phyloP scores from a whole-genome alignment of 2,329 filamentous ascomycete genomes.

The Fusarium buharicum region DNA sequence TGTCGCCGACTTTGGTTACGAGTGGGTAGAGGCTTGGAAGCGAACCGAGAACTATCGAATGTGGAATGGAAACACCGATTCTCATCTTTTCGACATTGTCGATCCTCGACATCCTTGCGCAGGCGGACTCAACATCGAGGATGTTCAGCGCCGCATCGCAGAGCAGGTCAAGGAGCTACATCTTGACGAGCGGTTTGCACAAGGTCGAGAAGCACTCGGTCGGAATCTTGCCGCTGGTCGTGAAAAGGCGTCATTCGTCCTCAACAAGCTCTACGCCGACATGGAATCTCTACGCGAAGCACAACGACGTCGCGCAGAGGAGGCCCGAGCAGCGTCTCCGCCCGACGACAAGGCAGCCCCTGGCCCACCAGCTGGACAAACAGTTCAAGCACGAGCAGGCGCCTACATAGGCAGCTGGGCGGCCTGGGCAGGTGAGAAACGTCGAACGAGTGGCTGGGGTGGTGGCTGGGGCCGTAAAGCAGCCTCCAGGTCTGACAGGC shows the following conservation, averaged over 20 bases:
- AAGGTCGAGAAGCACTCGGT: slow-evolving; percentile 85
- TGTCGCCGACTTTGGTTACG: slow-evolving; percentile 80
- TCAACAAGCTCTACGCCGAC: slow-evolving; percentile 90
- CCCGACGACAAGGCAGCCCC: slow-evolving; percentile 27
- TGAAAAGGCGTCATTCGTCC: slow-evolving; percentile 86
- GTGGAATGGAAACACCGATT: slow-evolving; percentile 83
- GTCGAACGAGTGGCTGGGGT: slow-evolving; percentile 64
- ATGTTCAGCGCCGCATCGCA: slow-evolving; percentile 88
- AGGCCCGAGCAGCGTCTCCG: slow-evolving; percentile 46
- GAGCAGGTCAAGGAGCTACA: slow-evolving; percentile 95
- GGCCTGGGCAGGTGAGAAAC: slow-evolving; percentile 78
- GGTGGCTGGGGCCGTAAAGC: slow-evolving; percentile 54
- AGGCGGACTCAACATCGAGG: slow-evolving; percentile 91
- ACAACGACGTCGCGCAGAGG: slow-evolving; percentile 55
- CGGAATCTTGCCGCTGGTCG: slow-evolving; percentile 88
- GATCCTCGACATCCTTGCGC: slow-evolving; percentile 94
- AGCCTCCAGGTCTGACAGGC: slow-evolving; percentile 47
- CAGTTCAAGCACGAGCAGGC: slow-evolving; percentile 64
- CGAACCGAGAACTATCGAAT: slow-evolving; percentile 91
- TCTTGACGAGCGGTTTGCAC: slow-evolving; percentile 87
- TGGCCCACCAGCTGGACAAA: slow-evolving; percentile 57
- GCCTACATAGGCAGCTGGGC: slow-evolving; percentile 77
- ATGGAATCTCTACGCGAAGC: slow-evolving; percentile 73
- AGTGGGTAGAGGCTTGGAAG: slow-evolving; percentile 90
- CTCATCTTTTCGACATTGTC: slow-evolving; percentile 91